phyloP scores from a whole-genome alignment of 2,329 filamentous ascomycete genomes.

The Xylaria sp. region DNA sequence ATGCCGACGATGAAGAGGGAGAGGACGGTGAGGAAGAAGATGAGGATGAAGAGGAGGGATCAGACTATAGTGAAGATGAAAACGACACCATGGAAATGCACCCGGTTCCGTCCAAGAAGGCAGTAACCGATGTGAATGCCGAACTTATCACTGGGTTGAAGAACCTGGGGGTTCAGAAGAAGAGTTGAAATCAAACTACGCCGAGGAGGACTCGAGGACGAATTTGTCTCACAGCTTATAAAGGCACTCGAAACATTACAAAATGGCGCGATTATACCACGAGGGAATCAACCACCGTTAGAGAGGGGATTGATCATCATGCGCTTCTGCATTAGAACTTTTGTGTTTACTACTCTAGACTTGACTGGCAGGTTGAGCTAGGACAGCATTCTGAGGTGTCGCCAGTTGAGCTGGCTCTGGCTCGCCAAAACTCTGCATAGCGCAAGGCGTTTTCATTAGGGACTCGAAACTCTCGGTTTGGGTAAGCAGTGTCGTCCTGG shows the following conservation, averaged over 20 bases:
- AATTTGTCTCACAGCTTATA: neutral
- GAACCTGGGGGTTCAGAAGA: constrained; percentile 61
- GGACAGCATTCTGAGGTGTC: constrained; percentile 1
- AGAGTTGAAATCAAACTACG: constrained; percentile 33
- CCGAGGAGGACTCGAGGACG: neutral
- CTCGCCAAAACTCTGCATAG: constrained; percentile 35
- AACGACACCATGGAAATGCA: constrained; percentile 38
- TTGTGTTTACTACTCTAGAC: constrained; percentile 17
- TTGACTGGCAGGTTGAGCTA: constrained; percentile 8
- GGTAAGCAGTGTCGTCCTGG: constrained; percentile 8
- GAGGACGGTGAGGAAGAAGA: constrained; percentile 45
- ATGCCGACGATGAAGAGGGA: constrained; percentile 52
- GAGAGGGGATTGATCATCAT: constrained; percentile 7
- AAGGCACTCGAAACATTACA: constrained; percentile 3
- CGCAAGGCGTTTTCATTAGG: constrained; percentile 39
- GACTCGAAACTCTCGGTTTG: constrained; percentile 19
- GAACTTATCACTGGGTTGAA: constrained; percentile 70
- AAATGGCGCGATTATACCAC: constrained; percentile 3
- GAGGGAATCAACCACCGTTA: constrained; percentile 1
- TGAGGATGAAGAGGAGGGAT: constrained; percentile 53
- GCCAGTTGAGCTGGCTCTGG: constrained; percentile 7
- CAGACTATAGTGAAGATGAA: constrained; percentile 46
- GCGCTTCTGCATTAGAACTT: constrained; percentile 11
- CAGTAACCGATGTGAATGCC: constrained; percentile 61
- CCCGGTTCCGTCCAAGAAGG: constrained; percentile 36